Evolutionary conservation across 192 early-diverging fungal genomes (phyloP).

Genomic region (Phycomyces nitens): DNA sequence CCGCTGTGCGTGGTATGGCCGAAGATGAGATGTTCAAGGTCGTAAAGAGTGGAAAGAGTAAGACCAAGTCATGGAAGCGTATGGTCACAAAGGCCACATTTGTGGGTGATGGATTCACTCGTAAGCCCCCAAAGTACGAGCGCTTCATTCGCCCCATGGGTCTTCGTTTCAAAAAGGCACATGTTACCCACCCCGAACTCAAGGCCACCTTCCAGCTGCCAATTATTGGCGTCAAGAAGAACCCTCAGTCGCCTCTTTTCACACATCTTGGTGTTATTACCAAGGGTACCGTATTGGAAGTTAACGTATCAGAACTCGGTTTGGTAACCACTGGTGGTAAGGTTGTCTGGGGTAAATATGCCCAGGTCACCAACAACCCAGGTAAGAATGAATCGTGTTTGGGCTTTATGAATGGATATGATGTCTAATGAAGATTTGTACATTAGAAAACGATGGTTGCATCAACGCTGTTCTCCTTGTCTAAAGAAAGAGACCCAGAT

Average conservation of each 20-base stretch:
- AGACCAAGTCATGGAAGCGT: slow-evolving; percentile 96
- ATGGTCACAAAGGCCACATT: slow-evolving; percentile 99
- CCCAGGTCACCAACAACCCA: slow-evolving; percentile 96
- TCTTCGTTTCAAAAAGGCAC: slow-evolving; percentile 96
- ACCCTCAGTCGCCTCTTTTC: slow-evolving; percentile 92
- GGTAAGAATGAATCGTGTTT: no score
- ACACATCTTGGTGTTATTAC: slow-evolving; percentile 97
- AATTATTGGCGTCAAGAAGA: slow-evolving; percentile 98
- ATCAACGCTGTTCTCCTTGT: slow-evolving; percentile 93
- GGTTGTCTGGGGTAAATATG: slow-evolving; percentile 98
- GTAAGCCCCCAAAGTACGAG: slow-evolving; percentile 99
- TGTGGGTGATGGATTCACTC: slow-evolving; percentile 98
- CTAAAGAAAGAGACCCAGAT: slow-evolving; percentile 38
- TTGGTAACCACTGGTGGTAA: slow-evolving; percentile 95
- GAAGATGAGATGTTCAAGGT: slow-evolving; percentile 99
- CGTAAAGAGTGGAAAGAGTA: slow-evolving; percentile 88
- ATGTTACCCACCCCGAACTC: slow-evolving; percentile 98
- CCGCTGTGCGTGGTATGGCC: slow-evolving; percentile 97
- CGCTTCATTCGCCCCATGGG: slow-evolving; percentile 98
- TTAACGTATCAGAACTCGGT: slow-evolving; percentile 83
- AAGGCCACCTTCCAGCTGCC: slow-evolving; percentile 95
- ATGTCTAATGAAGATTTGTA: not conserved
- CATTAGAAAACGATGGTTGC: slow-evolving; percentile 86
- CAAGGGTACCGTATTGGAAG: slow-evolving; percentile 97
- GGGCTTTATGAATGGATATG: no score